These are phyloP conservation scores for Fusarium chlamydosporum DNA, from an alignment of 2,329 filamentous ascomycete genomes.

Conservation along the genomic window DNA sequence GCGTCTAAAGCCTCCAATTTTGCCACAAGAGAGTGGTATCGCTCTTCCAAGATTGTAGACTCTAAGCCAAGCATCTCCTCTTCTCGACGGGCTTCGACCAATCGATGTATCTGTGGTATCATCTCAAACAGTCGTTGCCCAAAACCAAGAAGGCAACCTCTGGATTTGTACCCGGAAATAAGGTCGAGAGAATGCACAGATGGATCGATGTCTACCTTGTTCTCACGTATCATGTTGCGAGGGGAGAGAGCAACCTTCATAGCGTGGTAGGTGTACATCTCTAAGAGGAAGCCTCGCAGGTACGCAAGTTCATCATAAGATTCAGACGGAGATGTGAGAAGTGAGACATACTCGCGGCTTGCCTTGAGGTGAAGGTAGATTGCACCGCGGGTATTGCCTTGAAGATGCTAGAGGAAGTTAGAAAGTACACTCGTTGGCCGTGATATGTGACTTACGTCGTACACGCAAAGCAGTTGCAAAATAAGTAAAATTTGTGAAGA, in stretches of 20 bases:
- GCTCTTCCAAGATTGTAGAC: rapidly evolving
- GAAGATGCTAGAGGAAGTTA: not conserved
- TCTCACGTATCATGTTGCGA: not conserved
- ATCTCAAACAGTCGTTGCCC: conserved; percentile 9
- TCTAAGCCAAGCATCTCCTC: not conserved
- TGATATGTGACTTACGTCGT: conserved; percentile 1
- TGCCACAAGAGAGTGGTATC: not conserved
- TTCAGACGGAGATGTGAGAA: not conserved
- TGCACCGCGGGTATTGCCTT: not conserved
- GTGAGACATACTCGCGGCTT: not conserved
- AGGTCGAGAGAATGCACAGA: conserved; percentile 7
- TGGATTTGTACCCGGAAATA: not conserved
- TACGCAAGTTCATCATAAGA: not conserved
- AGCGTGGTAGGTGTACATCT: conserved; percentile 13
- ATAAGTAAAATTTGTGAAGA: conserved; percentile 7
- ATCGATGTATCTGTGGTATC: conserved; percentile 10
- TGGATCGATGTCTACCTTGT: not conserved
- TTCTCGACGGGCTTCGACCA: conserved; percentile 5
- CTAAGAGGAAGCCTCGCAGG: conserved; percentile 8
- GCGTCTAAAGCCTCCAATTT: not conserved
- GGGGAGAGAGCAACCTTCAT: conserved; percentile 13
- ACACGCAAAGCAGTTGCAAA: conserved; percentile 11
- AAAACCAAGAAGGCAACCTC: conserved; percentile 1
- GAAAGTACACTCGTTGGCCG: rapidly evolving
- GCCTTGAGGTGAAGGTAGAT: conserved; percentile 12